Conservation (phyloP, 2,329 filamentous ascomycete genomes). For the Diaporthe sp. region DNA sequence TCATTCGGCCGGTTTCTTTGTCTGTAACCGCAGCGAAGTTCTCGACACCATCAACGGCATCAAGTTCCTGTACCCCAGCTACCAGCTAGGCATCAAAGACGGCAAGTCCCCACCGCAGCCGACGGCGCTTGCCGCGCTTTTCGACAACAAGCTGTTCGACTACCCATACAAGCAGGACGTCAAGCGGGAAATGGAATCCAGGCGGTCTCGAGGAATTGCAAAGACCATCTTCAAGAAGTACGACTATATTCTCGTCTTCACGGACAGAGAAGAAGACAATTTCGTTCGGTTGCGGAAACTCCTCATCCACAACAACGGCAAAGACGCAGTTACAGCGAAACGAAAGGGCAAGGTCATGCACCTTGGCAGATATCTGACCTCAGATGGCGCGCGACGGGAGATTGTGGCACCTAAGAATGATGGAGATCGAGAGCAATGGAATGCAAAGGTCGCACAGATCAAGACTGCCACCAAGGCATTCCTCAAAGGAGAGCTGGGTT, state of each 20-base stretch:
- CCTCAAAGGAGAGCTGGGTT: constrained; percentile 45
- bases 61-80: constrained; percentile 43
- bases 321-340: constrained; percentile 1
- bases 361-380: constrained; percentile 45
- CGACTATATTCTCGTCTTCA: constrained; percentile 49
- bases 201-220: constrained; percentile 43
- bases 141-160: constrained; percentile 46
- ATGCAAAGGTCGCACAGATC: constrained; percentile 44
- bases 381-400: constrained; percentile 31
- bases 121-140: constrained; percentile 45
- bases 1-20: constrained; percentile 48
- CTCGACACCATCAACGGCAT: constrained; percentile 43
- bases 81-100: constrained; percentile 35
- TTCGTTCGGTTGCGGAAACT: constrained; percentile 46
- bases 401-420: constrained; percentile 32
- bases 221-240: constrained; percentile 45
- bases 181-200: constrained; percentile 34
- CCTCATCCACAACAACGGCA: constrained; percentile 39
- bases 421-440: constrained; percentile 44
- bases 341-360: constrained; percentile 47
- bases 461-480: constrained; percentile 46
- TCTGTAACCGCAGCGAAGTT: constrained; percentile 41
- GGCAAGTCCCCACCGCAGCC: constrained; percentile 40
- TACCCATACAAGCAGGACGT: constrained; percentile 45
- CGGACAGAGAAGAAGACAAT: constrained; percentile 47